Conservation (phyloP, 2,329 filamentous ascomycete genomes). For the Aaosphaeria arxii region DNA sequence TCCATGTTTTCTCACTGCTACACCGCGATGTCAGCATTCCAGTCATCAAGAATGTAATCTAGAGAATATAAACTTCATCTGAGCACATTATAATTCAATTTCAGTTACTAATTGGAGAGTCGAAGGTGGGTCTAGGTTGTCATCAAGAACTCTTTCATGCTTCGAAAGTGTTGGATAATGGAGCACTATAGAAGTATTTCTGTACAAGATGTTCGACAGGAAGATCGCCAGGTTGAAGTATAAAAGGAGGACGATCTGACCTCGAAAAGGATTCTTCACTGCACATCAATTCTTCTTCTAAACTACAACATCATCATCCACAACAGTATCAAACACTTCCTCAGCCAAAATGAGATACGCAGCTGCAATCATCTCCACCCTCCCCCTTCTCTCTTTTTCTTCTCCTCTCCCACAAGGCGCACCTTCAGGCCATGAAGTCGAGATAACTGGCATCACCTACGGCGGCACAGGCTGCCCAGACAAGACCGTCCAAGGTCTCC, state of each 20-base stretch:
- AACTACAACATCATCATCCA: neutral
- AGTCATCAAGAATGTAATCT: constrained; percentile 1
- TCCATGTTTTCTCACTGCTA: constrained; percentile 3
- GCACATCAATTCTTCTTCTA: constrained; percentile 2
- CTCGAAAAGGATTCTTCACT: constrained; percentile 4
- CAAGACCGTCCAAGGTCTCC: constrained; percentile 28
- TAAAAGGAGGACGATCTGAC: constrained; percentile 7
- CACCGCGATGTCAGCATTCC: constrained; percentile 1
- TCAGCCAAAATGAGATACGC: constrained; percentile 14
- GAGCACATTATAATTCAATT: constrained; percentile 3
- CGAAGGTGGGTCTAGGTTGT: neutral
- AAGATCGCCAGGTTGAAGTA: constrained; percentile 7
- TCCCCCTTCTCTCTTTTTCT: constrained; percentile 11
- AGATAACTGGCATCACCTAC: constrained; percentile 39
- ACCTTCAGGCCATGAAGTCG: constrained; percentile 24
- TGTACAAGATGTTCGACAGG: neutral
- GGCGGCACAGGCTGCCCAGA: constrained; percentile 44
- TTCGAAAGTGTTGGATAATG: neutral
- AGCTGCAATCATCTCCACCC: constrained; percentile 9
- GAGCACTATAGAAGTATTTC: neutral
- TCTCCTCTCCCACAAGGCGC: constrained; percentile 10
- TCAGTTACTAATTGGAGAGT: neutral
- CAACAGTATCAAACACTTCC: neutral
- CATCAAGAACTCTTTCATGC: neutral
- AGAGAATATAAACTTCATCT: constrained; percentile 6